Evolutionary conservation across 331 rosid genomes (phyloP).

Genomic region (Pyracantha coccinea): DNA sequence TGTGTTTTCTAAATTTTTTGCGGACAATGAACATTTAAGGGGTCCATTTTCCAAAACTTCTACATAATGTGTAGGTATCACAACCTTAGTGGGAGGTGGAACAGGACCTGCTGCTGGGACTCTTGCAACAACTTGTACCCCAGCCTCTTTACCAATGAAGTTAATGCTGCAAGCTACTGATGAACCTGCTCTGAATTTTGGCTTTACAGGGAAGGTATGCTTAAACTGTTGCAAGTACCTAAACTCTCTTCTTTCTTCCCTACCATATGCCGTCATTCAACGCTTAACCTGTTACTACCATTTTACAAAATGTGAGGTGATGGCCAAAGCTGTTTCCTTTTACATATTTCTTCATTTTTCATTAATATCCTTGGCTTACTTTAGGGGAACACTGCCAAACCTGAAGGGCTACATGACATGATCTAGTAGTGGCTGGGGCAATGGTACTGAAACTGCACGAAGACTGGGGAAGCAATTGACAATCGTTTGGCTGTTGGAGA

Average conservation of each 20-base stretch:
- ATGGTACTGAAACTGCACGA: constrained; percentile 98
- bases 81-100: constrained; percentile 94
- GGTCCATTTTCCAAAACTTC: constrained; percentile 2
- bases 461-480: constrained; percentile 94
- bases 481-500: constrained; percentile 70
- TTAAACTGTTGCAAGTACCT: neutral
- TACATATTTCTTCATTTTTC: neutral
- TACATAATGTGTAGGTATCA: constrained; percentile 55
- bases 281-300: constrained; percentile 2
- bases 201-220: constrained; percentile 85
- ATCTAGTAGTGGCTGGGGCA: constrained; percentile 80
- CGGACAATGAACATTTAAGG: neutral
- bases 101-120: constrained; percentile 95
- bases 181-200: constrained; percentile 72
- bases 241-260: neutral
- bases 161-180: constrained; percentile 90
- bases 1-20: neutral
- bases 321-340: neutral
- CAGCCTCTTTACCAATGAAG: constrained; percentile 65
- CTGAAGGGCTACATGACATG: constrained; percentile 57
- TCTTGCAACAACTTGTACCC: constrained; percentile 92
- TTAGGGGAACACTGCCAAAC: constrained; percentile 77
- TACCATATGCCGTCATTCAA: neutral
- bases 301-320: neutral
- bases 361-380: constrained; percentile 9